Evolutionary conservation across 78 protist species (phyloP), one percentile per base, ranked within the genome.

Genomic region (Dictyostelium intermedium): DNA sequence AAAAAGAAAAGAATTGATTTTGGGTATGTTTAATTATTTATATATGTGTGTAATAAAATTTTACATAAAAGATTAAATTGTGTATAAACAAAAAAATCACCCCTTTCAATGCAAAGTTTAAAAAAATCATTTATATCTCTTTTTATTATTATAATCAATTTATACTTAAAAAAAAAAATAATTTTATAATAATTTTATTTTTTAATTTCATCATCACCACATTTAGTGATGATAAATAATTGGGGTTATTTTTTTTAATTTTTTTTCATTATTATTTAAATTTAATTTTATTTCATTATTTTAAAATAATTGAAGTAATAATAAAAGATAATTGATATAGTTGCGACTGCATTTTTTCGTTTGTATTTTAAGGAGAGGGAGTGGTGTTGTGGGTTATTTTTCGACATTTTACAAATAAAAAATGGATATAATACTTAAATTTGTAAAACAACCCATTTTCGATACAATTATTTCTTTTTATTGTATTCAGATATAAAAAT

Each of bases 251-350:
- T 10, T 56, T 56, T 45, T 45, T 45, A 9, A 45, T 8, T 8
- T 45, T 8, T 9, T 56, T 53, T 53, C 25, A 18, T 53, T 20
- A 5, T 20, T 56, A 20, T 56, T 56, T 56, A 56, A 27, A 20
- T 56, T 56, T 56, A 20, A 45, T 56, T 56, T 56, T 56, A 56
- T 56, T 56, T 56, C 66, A 56, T 66, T 25, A 63, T 11, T 25
- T 66, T 66, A 66, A 27, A 27, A 66, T 66, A 66, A 66, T 66
- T 66, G 74, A 66, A 66, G 74, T 66, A 66, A 66, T 66, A 66
- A 30, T 66, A 66, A 66, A 66, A 66, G 74, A 66, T 66, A 66
- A 66, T 66, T 66, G 34, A 27, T 66, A 30, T 10, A 30, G 20
- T 66, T 66, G 34, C 74, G 74, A 27, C 35, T 6, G 27, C 9